These are phyloP conservation scores for Elongisporangium prolatum DNA, from an alignment of 352 stramenopile genomes.

Conservation along the genomic window DNA sequence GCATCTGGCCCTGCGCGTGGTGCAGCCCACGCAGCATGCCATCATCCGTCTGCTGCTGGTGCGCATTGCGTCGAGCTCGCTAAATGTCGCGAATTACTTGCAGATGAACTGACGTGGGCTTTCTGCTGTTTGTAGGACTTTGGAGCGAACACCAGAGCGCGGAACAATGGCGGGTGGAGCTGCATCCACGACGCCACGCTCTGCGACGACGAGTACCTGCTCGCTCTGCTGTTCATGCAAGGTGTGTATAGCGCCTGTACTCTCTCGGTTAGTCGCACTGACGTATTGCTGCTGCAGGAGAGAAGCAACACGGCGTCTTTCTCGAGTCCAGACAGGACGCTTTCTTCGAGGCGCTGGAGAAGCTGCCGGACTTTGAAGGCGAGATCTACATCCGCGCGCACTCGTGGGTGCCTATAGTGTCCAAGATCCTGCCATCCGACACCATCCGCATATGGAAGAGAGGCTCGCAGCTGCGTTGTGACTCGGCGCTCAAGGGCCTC, in stretches of 20 bases:
- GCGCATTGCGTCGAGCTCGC: slow-evolving; percentile 5
- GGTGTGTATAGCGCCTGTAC: slow-evolving; percentile 12
- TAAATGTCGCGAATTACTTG: too few relatives aligned
- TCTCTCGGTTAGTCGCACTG: not conserved
- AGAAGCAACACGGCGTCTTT: slow-evolving; percentile 54
- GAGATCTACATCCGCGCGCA: slow-evolving; percentile 78
- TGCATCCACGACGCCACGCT: slow-evolving; percentile 72
- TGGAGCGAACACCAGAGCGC: slow-evolving; percentile 24
- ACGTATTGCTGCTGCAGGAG: too few relatives aligned
- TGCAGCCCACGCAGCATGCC: slow-evolving; percentile 49
- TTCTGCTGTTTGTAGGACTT: slow-evolving; percentile 22
- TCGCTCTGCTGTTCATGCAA: slow-evolving; percentile 61
- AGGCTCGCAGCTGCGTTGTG: slow-evolving; percentile 57
- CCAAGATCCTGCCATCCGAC: slow-evolving; percentile 71
- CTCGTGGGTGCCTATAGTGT: slow-evolving; percentile 80
- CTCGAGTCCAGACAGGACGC: slow-evolving; percentile 43
- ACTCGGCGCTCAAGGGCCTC: slow-evolving; percentile 71
- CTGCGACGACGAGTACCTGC: slow-evolving; percentile 68
- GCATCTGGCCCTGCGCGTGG: slow-evolving; percentile 64
- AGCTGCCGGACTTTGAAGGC: slow-evolving; percentile 70
- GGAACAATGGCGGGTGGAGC: slow-evolving; percentile 58
- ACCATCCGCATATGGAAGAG: slow-evolving; percentile 70
- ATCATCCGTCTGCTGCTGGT: slow-evolving; percentile 64
- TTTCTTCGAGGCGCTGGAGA: slow-evolving; percentile 57
- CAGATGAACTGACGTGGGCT: not conserved